Conservation (phyloP, 371 early-diverging fungal species). For the Rhizoclosmatium hyalinum region DNA sequence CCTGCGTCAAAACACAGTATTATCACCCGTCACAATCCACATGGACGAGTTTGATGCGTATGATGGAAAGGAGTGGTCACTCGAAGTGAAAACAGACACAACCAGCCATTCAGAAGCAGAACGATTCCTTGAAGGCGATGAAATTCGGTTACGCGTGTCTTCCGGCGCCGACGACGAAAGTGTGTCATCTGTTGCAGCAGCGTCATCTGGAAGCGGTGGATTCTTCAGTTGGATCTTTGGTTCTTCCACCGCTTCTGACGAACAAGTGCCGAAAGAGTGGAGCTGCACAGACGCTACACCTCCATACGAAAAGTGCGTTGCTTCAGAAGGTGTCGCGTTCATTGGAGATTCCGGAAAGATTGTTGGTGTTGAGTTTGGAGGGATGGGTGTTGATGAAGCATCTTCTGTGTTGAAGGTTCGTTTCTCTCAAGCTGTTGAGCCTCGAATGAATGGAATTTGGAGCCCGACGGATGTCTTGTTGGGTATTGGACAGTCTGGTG, state of each 20-base stretch:
- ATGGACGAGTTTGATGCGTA: background rate
- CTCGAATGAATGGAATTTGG: background rate
- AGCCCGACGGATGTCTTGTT: background rate
- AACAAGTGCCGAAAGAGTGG: background rate
- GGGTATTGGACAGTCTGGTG: background rate
- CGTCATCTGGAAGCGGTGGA: background rate
- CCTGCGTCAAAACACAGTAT: background rate
- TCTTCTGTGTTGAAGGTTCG: background rate
- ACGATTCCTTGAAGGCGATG: constrained; percentile 6
- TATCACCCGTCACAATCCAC: background rate
- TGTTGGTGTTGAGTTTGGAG: background rate
- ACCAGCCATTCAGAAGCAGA: background rate
- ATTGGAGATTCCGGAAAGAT: background rate
- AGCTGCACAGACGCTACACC: constrained; percentile 9
- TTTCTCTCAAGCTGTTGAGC: background rate
- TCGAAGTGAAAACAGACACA: background rate
- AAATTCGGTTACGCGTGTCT: background rate
- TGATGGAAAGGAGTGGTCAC: constrained; percentile 5
- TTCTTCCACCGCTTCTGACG: background rate
- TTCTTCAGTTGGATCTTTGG: background rate
- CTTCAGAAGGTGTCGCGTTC: background rate
- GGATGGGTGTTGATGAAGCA: background rate
- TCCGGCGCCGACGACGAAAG: background rate
- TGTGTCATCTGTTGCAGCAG: background rate
- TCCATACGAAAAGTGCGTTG: background rate